These are phyloP conservation scores for Myrmaecium sp. DNA, from an alignment of 2,329 filamentous ascomycete genomes.

Conservation along the genomic window DNA sequence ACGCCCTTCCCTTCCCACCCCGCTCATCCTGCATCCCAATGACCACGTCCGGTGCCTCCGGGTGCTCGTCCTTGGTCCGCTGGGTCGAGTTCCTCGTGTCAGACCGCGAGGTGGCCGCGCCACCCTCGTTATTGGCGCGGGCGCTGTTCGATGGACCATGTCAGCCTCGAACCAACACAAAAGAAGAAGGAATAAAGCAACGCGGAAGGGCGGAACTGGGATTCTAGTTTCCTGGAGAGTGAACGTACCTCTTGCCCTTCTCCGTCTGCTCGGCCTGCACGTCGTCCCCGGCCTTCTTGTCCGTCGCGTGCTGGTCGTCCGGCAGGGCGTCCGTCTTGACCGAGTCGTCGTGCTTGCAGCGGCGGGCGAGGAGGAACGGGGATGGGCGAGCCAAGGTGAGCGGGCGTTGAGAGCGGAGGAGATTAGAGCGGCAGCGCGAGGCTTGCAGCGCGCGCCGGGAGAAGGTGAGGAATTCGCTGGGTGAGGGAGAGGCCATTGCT, in stretches of 20 bases:
- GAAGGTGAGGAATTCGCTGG: slow-evolving; percentile 23
- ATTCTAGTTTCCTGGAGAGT: neutral
- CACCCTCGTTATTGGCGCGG: slow-evolving; percentile 18
- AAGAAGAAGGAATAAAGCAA: neutral
- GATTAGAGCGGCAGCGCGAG: slow-evolving; percentile 2
- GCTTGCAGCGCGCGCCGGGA: slow-evolving; percentile 13
- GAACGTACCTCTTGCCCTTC: slow-evolving; percentile 17
- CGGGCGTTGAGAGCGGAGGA: too few species aligned
- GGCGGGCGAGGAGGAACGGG: slow-evolving; percentile 7
- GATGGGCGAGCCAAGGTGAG: too few species aligned
- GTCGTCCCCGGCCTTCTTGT: slow-evolving; percentile 18
- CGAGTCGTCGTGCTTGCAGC: slow-evolving; percentile 5
- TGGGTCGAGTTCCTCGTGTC: slow-evolving; percentile 20
- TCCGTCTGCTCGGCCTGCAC: slow-evolving; percentile 16
- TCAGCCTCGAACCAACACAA: neutral
- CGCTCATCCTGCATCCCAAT: slow-evolving; percentile 36
- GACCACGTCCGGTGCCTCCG: slow-evolving; percentile 28
- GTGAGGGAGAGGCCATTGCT: slow-evolving; percentile 16
- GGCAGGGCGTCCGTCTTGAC: slow-evolving; percentile 10
- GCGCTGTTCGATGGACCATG: slow-evolving; percentile 2
- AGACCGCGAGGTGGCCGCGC: slow-evolving; percentile 21
- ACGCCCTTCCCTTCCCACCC: slow-evolving; percentile 29
- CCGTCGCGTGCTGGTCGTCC: slow-evolving; percentile 13
- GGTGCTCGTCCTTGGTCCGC: slow-evolving; percentile 29
- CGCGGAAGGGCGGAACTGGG: neutral